Percentiles rank a stretch among this genome's conserved stretches.
phyloP scores from a whole-genome alignment of 106 monocot species.

The Dioscorea alata region DNA sequence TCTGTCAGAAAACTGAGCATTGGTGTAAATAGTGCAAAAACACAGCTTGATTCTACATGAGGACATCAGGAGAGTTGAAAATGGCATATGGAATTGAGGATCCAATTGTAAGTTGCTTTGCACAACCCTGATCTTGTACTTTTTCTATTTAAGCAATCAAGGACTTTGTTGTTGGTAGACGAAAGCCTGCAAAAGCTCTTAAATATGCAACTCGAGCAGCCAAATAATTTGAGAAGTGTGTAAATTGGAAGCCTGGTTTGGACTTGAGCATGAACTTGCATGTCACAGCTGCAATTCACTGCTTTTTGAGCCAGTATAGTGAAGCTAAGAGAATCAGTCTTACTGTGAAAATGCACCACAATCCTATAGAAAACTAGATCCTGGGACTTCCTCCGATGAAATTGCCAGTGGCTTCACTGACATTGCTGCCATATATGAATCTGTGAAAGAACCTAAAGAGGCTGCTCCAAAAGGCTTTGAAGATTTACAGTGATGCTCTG shows the following conservation, averaged over 20 bases:
- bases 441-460: conserved; percentile 24
- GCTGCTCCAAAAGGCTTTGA: conserved; percentile 31
- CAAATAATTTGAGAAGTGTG: conserved; percentile 41
- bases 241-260: conserved; percentile 27
- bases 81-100: conserved; percentile 29
- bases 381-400: conserved; percentile 21
- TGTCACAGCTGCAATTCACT: conserved; percentile 42
- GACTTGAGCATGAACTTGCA: conserved; percentile 45
- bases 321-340: conserved; percentile 27
- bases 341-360: conserved; percentile 26
- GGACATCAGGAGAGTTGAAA: conserved; percentile 1
- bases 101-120: conserved; percentile 32
- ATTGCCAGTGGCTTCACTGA: conserved; percentile 28
- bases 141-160: conserved; percentile 19
- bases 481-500: conserved; percentile 15
- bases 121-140: conserved; percentile 13
- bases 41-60: neutral
- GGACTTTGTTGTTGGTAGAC: conserved; percentile 12
- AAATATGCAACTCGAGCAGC: conserved; percentile 41
- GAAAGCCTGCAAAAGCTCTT: conserved; percentile 33
- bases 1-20: conserved; percentile 28
- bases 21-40: conserved; percentile 26
- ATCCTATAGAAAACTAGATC: conserved; percentile 22
- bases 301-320: conserved; percentile 26
- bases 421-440: conserved; percentile 30